Percentiles rank a stretch among this genome's conserved stretches.
Evolutionary conservation across 306 rosid genomes (phyloP).

Genomic region (Rubus parviflorus): DNA sequence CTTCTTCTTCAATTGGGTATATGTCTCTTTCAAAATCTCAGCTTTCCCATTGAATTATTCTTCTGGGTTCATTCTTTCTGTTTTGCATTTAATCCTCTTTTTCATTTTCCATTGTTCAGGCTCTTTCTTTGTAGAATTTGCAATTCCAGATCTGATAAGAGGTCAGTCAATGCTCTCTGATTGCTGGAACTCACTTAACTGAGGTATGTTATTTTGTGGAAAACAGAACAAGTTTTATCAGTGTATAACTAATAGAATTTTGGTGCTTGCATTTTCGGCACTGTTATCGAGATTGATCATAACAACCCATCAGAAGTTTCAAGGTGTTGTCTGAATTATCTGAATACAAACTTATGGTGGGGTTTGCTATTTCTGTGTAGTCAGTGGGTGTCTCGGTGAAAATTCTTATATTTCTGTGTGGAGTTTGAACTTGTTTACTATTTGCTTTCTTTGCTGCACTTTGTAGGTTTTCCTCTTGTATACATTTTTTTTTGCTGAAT

Average conservation of each 20-base stretch:
- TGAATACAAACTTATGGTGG: not conserved
- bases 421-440: not conserved
- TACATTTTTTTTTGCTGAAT: not conserved
- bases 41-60: not conserved
- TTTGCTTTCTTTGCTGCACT: not conserved
- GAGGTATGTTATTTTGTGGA: not conserved
- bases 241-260: not conserved
- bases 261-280: not conserved
- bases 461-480: not conserved
- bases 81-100: not conserved
- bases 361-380: not conserved
- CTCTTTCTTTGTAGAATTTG: slow-evolving; percentile 10
- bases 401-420: not conserved
- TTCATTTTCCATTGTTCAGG: slow-evolving; percentile 13
- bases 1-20: slow-evolving; percentile 4
- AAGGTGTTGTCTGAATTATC: not conserved
- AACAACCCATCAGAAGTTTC: not conserved
- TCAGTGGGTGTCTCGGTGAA: not conserved
- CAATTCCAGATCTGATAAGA: slow-evolving; percentile 32
- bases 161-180: slow-evolving; percentile 18
- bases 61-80: not conserved
- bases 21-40: slow-evolving; percentile 4
- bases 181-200: not conserved
- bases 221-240: not conserved
- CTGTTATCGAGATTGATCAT: not conserved